Evolutionary conservation across 2,329 filamentous ascomycete species (phyloP).

Genomic region (Bipolaris cookei): DNA sequence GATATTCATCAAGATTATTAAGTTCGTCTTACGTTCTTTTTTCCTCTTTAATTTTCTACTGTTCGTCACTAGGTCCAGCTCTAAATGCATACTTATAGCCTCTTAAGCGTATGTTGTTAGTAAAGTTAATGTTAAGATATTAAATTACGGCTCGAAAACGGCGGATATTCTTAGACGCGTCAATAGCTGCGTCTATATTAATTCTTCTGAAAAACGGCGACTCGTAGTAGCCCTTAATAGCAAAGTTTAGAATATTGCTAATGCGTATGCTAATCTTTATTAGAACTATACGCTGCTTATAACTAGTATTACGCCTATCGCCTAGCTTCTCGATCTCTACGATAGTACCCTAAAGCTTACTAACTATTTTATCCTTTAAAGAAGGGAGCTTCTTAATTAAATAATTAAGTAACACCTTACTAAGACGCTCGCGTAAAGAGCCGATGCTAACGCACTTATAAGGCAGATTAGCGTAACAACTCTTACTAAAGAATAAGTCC

Average conservation of each 20-base stretch:
- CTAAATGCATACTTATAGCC: constrained; percentile 54
- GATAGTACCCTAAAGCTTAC: no score
- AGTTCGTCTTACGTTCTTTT: no score
- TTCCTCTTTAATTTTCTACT: no score
- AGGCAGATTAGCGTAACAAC: constrained; percentile 27
- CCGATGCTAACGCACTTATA: constrained; percentile 38
- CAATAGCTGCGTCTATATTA: constrained; percentile 20
- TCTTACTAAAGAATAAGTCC: constrained; percentile 29
- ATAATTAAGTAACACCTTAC: constrained; percentile 40
- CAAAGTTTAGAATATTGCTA: constrained; percentile 53
- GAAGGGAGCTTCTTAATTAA: constrained; percentile 39
- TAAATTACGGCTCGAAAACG: constrained; percentile 63
- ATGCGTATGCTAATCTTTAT: constrained; percentile 56
- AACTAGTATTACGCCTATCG: no score
- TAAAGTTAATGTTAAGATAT: constrained; percentile 57
- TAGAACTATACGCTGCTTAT: constrained; percentile 60
- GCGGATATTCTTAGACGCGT: constrained; percentile 39
- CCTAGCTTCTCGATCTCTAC: no score
- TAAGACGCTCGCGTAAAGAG: constrained; percentile 36
- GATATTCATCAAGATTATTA: no score
- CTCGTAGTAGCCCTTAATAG: constrained; percentile 60
- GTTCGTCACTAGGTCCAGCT: constrained; percentile 23
- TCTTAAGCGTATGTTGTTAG: constrained; percentile 48
- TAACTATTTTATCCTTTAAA: no score
- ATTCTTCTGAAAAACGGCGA: constrained; percentile 57